Percentiles rank a stretch among this genome's conserved stretches.
phyloP scores from a whole-genome alignment of 2,329 filamentous ascomycete species.

The Diaporthe australafricana region DNA sequence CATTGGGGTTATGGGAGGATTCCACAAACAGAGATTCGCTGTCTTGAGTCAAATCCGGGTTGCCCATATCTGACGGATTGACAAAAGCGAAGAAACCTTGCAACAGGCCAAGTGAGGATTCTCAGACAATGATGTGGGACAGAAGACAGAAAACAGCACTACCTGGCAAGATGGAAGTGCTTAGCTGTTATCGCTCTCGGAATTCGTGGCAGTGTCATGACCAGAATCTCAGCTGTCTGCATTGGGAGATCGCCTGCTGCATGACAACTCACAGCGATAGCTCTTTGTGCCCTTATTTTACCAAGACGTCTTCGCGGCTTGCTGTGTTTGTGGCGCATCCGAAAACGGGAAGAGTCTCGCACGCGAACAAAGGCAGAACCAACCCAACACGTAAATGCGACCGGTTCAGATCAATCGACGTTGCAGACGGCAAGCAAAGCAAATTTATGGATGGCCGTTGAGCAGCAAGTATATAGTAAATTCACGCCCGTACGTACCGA shows the following conservation, averaged over 20 bases:
- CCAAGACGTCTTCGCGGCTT: background rate
- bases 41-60: background rate
- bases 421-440: background rate
- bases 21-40: no score
- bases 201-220: background rate
- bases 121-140: background rate
- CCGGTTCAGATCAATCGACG: background rate
- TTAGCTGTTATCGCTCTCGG: no score
- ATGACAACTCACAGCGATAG: background rate
- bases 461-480: background rate
- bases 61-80: no score
- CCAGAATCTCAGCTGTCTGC: background rate
- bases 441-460: no score
- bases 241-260: background rate
- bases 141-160: no score
- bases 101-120: background rate
- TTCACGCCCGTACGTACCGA: background rate
- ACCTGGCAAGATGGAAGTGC: background rate
- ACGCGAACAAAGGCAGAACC: constrained; percentile 5
- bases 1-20: no score
- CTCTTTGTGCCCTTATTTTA: background rate
- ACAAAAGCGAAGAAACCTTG: background rate
- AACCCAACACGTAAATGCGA: background rate
- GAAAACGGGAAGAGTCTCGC: background rate
- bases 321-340: background rate